These are phyloP conservation scores for Chernovozyma sophiae-reginae DNA, from an alignment of 1,139 yeast genomes.

Conservation along the genomic window DNA sequence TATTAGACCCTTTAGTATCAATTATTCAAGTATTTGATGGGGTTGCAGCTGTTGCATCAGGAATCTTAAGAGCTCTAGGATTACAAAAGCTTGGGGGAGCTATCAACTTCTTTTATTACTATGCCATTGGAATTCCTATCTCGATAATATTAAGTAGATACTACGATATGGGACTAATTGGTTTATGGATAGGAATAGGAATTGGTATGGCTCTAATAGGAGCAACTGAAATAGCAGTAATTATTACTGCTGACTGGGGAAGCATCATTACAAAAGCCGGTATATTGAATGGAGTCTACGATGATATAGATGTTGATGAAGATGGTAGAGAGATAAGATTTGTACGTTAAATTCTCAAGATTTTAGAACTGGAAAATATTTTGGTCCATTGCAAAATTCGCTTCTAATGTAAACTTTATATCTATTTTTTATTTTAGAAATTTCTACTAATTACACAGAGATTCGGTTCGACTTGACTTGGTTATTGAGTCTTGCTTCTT, in stretches of 20 bases:
- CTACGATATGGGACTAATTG: conserved; percentile 51
- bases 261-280: conserved; percentile 30
- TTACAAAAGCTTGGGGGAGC: conserved; percentile 80
- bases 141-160: conserved; percentile 62
- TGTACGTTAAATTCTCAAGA: neutral
- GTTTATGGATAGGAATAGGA: conserved; percentile 89
- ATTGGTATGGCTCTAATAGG: conserved; percentile 72
- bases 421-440: too few species aligned
- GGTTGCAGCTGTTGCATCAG: conserved; percentile 77
- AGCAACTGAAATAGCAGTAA: conserved; percentile 45
- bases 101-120: conserved; percentile 72
- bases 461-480: too few species aligned
- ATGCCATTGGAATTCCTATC: conserved; percentile 57
- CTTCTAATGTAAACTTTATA: too few species aligned
- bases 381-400: too few species aligned
- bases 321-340: neutral
- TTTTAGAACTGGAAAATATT: too few species aligned
- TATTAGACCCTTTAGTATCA: conserved; percentile 68
- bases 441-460: too few species aligned
- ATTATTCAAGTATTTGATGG: conserved; percentile 76
- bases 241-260: conserved; percentile 41
- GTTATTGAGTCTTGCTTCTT: too few species aligned
- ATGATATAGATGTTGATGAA: conserved; percentile 10
- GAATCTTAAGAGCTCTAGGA: conserved; percentile 84
- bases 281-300: conserved; percentile 18